Percentiles rank a stretch among this genome's conserved stretches.
These are phyloP conservation scores for Globisporangium splendens DNA, from an alignment of 352 stramenopile species.

Conservation along the genomic window DNA sequence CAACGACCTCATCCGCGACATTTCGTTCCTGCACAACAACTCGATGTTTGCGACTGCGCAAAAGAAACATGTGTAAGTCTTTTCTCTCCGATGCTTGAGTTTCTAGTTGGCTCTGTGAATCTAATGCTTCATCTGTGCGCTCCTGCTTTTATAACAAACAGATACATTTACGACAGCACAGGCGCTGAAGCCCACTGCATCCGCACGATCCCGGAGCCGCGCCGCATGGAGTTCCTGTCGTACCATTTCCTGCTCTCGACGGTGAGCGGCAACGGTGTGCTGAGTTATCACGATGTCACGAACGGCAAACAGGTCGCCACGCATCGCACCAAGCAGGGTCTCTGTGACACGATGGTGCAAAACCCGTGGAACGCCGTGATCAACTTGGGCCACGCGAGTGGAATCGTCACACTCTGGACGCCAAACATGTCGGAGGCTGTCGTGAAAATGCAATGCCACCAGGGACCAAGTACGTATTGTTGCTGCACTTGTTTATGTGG, in stretches of 20 bases:
- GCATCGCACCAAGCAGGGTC: slow-evolving; percentile 91
- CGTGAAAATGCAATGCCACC: slow-evolving; percentile 97
- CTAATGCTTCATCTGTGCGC: too few species aligned
- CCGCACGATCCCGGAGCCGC: slow-evolving; percentile 88
- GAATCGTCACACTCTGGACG: slow-evolving; percentile 98
- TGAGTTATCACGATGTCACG: slow-evolving; percentile 97
- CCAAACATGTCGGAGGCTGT: slow-evolving; percentile 92
- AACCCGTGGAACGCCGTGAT: slow-evolving; percentile 97
- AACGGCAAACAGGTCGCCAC: slow-evolving; percentile 91
- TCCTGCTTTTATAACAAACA: slow-evolving; percentile 6
- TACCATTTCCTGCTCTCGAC: slow-evolving; percentile 99
- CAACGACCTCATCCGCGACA: slow-evolving; percentile 93
- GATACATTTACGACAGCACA: slow-evolving; percentile 96
- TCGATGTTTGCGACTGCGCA: slow-evolving; percentile 96
- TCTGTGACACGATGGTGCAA: slow-evolving; percentile 90
- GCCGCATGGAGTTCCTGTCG: slow-evolving; percentile 95
- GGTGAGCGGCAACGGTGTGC: slow-evolving; percentile 85
- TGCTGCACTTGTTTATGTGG: background rate
- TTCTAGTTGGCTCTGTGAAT: too few species aligned
- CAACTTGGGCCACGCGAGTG: slow-evolving; percentile 95
- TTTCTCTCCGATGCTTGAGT: too few species aligned
- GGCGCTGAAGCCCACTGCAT: slow-evolving; percentile 97
- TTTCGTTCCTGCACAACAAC: slow-evolving; percentile 97
- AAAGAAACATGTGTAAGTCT: slow-evolving; percentile 94
- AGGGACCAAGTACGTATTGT: slow-evolving; percentile 85